Evolutionary conservation across 495 filamentous ascomycete species (phyloP).

Genomic region (Talaromyces borbonicus): DNA sequence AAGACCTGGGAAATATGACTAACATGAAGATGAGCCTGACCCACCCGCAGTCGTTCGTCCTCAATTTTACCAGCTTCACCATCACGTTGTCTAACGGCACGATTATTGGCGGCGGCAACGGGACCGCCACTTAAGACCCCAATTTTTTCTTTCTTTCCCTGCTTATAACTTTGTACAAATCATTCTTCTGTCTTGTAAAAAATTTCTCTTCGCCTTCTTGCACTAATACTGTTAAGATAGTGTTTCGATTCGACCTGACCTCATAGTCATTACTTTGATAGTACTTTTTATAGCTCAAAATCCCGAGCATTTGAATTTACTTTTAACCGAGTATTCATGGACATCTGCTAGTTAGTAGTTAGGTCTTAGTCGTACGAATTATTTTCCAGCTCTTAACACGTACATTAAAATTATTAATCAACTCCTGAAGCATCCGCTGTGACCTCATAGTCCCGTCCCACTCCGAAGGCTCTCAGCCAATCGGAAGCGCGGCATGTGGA

Average conservation of each 20-base stretch:
- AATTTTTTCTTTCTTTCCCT: conserved; percentile 1
- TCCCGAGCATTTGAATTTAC: too few relatives aligned
- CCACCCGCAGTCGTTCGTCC: conserved; percentile 18
- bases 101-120: conserved; percentile 24
- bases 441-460: not conserved
- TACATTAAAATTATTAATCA: too few relatives aligned
- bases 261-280: too few relatives aligned
- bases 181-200: conserved; percentile 1
- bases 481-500: conserved; percentile 2
- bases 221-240: too few relatives aligned
- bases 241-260: too few relatives aligned
- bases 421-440: not conserved
- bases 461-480: not conserved
- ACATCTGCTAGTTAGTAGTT: too few relatives aligned
- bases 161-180: not conserved
- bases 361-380: too few relatives aligned
- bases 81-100: conserved; percentile 35
- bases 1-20: conserved; percentile 5
- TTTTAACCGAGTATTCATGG: too few relatives aligned
- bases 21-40: conserved; percentile 5
- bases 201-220: conserved; percentile 7
- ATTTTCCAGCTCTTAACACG: too few relatives aligned
- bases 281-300: too few relatives aligned
- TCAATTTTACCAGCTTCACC: conserved; percentile 35
- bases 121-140: conserved; percentile 1